A percentile compares a stretch with the other conserved stretches of the same genome.
Conservation (phyloP, 2,329 filamentous ascomycete species). For the Achaetomium macrosporum region DNA sequence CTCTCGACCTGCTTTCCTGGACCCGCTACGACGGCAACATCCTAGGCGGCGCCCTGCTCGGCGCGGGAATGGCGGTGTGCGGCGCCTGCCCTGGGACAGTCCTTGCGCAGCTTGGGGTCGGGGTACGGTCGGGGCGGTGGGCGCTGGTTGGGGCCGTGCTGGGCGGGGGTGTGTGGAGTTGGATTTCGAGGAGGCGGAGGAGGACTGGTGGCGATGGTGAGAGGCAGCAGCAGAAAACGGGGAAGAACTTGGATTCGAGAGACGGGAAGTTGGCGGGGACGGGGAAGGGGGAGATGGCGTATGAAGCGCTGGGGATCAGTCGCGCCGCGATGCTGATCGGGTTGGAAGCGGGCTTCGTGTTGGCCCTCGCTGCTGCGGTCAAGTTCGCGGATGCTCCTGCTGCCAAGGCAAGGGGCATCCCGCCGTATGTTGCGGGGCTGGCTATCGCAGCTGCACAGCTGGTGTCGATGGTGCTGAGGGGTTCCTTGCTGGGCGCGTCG, state of each 20-base stretch:
- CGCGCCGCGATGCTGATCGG: slow-evolving; percentile 33
- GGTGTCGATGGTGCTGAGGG: slow-evolving; percentile 47
- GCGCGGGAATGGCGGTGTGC: slow-evolving; percentile 60
- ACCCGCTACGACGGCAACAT: slow-evolving; percentile 56
- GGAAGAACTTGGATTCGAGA: neutral
- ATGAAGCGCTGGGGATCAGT: slow-evolving; percentile 38
- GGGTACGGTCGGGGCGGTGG: slow-evolving; percentile 45
- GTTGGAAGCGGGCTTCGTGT: slow-evolving; percentile 39
- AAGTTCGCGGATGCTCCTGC: slow-evolving; percentile 26
- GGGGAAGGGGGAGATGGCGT: slow-evolving; percentile 28
- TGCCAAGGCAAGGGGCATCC: slow-evolving; percentile 32
- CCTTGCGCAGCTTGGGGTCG: slow-evolving; percentile 52
- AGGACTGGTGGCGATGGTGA: neutral
- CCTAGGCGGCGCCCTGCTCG: slow-evolving; percentile 55
- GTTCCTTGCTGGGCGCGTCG: slow-evolving; percentile 54
- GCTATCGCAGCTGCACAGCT: slow-evolving; percentile 54
- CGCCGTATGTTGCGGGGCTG: slow-evolving; percentile 50
- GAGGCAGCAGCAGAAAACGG: neutral
- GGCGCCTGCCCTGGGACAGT: slow-evolving; percentile 62
- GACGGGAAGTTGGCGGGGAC: slow-evolving; percentile 6
- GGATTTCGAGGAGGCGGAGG: slow-evolving; percentile 34
- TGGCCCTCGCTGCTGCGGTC: slow-evolving; percentile 35
- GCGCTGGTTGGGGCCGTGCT: slow-evolving; percentile 49
- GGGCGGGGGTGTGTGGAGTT: slow-evolving; percentile 51
- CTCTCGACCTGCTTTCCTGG: slow-evolving; percentile 47